Percentiles rank a stretch among this genome's conserved stretches.
Conservation (phyloP, 1,284 basidiomycete genomes). For the Cutaneotrichosporon curvatum region DNA sequence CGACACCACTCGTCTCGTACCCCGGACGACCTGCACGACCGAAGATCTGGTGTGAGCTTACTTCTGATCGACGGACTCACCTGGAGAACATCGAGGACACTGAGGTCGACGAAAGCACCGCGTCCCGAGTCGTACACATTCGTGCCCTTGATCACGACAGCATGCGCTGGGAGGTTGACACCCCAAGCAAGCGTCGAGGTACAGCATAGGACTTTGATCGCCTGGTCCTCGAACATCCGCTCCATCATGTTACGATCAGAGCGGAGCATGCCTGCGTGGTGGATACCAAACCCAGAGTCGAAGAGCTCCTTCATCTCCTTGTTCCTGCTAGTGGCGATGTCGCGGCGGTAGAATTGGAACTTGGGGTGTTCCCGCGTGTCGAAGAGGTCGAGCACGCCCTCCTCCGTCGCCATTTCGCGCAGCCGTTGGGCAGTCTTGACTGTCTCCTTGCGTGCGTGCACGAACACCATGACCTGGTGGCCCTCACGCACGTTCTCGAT, state of each 20-base stretch:
- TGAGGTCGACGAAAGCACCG: conserved; percentile 85
- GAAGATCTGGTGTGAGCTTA: conserved; percentile 57
- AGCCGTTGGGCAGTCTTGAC: conserved; percentile 87
- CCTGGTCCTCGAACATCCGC: conserved; percentile 81
- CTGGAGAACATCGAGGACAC: conserved; percentile 91
- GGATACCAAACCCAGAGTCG: conserved; percentile 89
- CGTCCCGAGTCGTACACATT: conserved; percentile 87
- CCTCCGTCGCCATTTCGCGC: conserved; percentile 68
- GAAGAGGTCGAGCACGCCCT: conserved; percentile 70
- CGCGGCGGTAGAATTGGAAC: conserved; percentile 66
- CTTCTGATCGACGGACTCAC: conserved; percentile 18
- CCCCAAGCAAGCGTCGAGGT: conserved; percentile 99
- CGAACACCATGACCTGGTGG: conserved; percentile 99
- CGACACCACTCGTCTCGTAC: conserved; percentile 88
- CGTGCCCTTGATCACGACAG: conserved; percentile 96
- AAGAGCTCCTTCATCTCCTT: conserved; percentile 97
- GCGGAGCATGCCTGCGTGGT: conserved; percentile 97
- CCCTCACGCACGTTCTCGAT: conserved; percentile 68
- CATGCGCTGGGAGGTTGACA: conserved; percentile 97
- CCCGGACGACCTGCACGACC: conserved; percentile 96
- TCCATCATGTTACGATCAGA: conserved; percentile 95
- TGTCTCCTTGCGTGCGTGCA: conserved; percentile 96
- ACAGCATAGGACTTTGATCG: conserved; percentile 94
- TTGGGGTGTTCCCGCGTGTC: conserved; percentile 71
- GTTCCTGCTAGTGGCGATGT: conserved; percentile 71